phyloP scores from a whole-genome alignment of 139 green algal species.

The Auxenochlorella protothecoides region DNA sequence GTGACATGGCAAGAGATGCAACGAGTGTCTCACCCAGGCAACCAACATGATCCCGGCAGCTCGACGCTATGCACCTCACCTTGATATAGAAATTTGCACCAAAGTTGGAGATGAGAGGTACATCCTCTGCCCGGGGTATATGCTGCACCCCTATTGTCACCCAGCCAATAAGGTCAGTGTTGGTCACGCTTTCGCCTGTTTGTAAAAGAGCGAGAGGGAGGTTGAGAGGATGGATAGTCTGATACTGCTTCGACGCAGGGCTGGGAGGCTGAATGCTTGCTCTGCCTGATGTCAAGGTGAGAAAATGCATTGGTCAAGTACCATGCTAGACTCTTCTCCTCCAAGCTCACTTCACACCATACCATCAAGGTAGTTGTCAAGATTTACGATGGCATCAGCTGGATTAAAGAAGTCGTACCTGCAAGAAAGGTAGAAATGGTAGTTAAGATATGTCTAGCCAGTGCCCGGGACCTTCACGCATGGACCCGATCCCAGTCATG shows the following conservation, averaged over 20 bases:
- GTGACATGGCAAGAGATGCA: neutral
- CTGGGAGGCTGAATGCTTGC: no score
- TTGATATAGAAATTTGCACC: conserved; percentile 20
- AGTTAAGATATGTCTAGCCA: no score
- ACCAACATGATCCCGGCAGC: neutral
- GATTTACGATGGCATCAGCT: conserved; percentile 2
- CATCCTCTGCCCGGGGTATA: conserved; percentile 21
- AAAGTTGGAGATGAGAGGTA: conserved; percentile 23
- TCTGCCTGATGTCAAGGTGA: no score
- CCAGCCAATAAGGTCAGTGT: conserved; percentile 22
- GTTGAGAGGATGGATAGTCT: no score
- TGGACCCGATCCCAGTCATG: no score
- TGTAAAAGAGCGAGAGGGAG: no score
- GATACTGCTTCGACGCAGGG: no score
- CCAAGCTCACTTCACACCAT: neutral
- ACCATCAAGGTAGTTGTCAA: conserved; percentile 13
- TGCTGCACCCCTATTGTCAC: conserved; percentile 25
- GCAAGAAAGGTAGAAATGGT: no score
- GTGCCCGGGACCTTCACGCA: no score
- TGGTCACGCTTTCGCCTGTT: conserved; percentile 17
- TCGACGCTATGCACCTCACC: neutral
- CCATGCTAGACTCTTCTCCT: no score
- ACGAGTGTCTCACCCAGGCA: neutral
- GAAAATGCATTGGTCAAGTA: no score
- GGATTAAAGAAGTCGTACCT: conserved; percentile 10